These are phyloP conservation scores for Cyclostephanos invisitatus DNA, from an alignment of 108 stramenopile species.

Conservation along the genomic window DNA sequence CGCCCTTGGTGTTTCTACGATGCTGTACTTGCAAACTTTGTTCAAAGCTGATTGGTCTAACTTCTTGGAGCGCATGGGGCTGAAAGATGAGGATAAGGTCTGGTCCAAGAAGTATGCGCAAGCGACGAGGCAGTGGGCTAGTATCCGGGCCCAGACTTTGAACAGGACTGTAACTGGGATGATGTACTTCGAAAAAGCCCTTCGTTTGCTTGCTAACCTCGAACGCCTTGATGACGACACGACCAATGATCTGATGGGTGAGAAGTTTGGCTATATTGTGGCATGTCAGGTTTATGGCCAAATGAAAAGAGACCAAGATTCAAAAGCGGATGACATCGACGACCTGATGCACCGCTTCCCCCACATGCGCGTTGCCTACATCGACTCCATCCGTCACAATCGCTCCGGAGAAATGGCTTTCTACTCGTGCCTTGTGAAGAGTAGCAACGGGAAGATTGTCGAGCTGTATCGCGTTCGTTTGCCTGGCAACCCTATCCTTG, in stretches of 20 bases:
- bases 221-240: constrained; percentile 90
- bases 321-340: constrained; percentile 97
- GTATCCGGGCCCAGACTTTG: constrained; percentile 95
- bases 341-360: constrained; percentile 92
- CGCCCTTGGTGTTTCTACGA: constrained; percentile 90
- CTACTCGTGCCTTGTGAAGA: constrained; percentile 94
- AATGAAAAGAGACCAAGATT: constrained; percentile 94
- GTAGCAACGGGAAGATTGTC: constrained; percentile 75
- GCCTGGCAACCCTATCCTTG: constrained; percentile 96
- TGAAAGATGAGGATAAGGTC: constrained; percentile 89
- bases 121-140: constrained; percentile 96
- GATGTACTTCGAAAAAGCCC: constrained; percentile 98
- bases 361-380: constrained; percentile 95
- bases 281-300: constrained; percentile 96
- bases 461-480: constrained; percentile 95
- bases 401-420: constrained; percentile 76
- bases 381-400: constrained; percentile 90
- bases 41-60: constrained; percentile 95
- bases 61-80: constrained; percentile 88
- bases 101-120: constrained; percentile 87
- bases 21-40: constrained; percentile 95
- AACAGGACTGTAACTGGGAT: constrained; percentile 96
- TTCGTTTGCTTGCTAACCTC: constrained; percentile 91
- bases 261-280: constrained; percentile 98
- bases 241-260: constrained; percentile 88